Percentiles rank a stretch among this genome's conserved stretches.
These are phyloP conservation scores for Penicillium crustosum DNA, from an alignment of 2,329 filamentous ascomycete genomes.

Conservation along the genomic window DNA sequence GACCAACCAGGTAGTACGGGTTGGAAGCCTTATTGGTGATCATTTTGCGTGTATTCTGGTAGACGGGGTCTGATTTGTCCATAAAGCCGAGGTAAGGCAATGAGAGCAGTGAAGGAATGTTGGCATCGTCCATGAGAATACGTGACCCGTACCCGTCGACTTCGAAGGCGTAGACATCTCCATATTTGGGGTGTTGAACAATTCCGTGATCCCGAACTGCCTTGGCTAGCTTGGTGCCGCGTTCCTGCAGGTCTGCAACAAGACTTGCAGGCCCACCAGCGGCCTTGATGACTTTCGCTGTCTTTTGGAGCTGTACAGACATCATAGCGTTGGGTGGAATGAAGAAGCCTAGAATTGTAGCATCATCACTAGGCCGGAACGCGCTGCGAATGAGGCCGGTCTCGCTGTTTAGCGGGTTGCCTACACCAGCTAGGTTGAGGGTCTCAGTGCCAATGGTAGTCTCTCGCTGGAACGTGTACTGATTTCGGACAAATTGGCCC, in stretches of 20 bases:
- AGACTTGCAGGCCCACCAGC: slow-evolving; percentile 56
- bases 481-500: slow-evolving; percentile 65
- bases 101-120: slow-evolving; percentile 62
- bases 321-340: slow-evolving; percentile 98
- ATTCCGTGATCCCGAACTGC: slow-evolving; percentile 86
- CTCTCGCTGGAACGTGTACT: slow-evolving; percentile 81
- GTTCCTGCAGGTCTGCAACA: slow-evolving; percentile 50
- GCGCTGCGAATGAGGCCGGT: slow-evolving; percentile 87
- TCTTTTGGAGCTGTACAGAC: slow-evolving; percentile 78
- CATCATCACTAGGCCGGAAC: slow-evolving; percentile 92
- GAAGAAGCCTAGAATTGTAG: slow-evolving; percentile 89
- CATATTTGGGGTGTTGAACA: slow-evolving; percentile 51
- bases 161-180: slow-evolving; percentile 64
- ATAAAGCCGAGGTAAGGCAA: slow-evolving; percentile 62
- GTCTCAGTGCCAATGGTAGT: slow-evolving; percentile 89
- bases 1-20: slow-evolving; percentile 81
- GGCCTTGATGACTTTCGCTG: slow-evolving; percentile 66
- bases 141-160: slow-evolving; percentile 64
- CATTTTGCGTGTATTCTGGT: slow-evolving; percentile 85
- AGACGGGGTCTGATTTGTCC: slow-evolving; percentile 62
- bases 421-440: slow-evolving; percentile 73
- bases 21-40: slow-evolving; percentile 74
- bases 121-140: slow-evolving; percentile 67
- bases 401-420: slow-evolving; percentile 83
- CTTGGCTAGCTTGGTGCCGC: slow-evolving; percentile 66